A percentile compares a stretch with the other conserved stretches of the same genome.
These are phyloP conservation scores for Suillus tomentosus DNA, from an alignment of 768 basidiomycete genomes.

Conservation along the genomic window DNA sequence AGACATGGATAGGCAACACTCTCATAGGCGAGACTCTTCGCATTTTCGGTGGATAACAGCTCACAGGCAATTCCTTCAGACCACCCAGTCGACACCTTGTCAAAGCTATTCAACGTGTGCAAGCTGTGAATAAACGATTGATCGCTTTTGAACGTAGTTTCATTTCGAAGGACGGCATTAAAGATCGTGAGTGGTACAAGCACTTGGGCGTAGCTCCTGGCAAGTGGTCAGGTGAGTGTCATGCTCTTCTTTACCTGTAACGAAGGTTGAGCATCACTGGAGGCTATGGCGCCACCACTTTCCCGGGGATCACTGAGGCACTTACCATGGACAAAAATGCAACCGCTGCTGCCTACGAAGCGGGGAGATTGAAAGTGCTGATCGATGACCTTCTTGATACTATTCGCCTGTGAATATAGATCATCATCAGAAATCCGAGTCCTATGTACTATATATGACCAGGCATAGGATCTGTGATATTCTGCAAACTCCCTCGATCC, in stretches of 20 bases:
- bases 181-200: slow-evolving; percentile 80
- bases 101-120: slow-evolving; percentile 60
- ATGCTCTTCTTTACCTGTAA: background rate
- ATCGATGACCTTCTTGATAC: slow-evolving; percentile 51
- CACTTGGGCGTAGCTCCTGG: slow-evolving; percentile 85
- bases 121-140: slow-evolving; percentile 61
- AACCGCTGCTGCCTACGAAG: slow-evolving; percentile 63
- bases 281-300: slow-evolving; percentile 79
- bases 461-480: background rate
- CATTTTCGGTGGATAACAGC: background rate
- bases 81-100: slow-evolving; percentile 46
- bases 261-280: background rate
- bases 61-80: slow-evolving; percentile 18
- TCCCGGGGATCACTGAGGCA: slow-evolving; percentile 80
- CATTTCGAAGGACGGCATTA: slow-evolving; percentile 74
- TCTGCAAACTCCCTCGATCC: background rate
- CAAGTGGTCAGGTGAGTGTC: slow-evolving; percentile 67
- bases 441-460: background rate
- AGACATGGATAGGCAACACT: background rate
- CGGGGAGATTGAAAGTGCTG: slow-evolving; percentile 53
- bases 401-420: slow-evolving; percentile 21
- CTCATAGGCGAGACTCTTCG: background rate
- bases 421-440: background rate
- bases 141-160: slow-evolving; percentile 74
- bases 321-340: slow-evolving; percentile 69